A percentile compares a stretch with the other conserved stretches of the same genome.
Conservation (phyloP, 371 early-diverging fungal genomes). For the Actinomortierella wolfii region DNA sequence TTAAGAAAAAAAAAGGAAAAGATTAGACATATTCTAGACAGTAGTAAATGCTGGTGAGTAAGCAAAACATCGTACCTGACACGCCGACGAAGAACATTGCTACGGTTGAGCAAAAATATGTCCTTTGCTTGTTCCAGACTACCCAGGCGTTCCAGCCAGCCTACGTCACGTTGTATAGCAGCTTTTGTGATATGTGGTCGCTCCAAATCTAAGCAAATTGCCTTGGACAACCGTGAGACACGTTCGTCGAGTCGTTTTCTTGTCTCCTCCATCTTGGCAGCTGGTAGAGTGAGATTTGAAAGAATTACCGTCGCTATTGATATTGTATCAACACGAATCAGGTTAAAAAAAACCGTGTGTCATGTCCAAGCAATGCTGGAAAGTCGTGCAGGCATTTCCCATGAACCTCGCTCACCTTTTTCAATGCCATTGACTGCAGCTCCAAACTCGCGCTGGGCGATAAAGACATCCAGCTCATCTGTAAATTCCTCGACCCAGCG, state of each 20-base stretch:
- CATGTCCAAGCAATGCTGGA: too few species aligned
- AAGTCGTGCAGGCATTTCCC: not conserved
- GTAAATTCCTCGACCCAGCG: conserved; percentile 78
- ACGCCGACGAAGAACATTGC: conserved; percentile 78
- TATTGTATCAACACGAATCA: not conserved
- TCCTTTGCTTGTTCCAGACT: conserved; percentile 70
- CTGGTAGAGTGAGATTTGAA: conserved; percentile 48
- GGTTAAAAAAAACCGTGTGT: too few species aligned
- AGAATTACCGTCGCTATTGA: conserved; percentile 33
- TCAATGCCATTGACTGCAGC: conserved; percentile 75
- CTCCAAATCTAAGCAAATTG: conserved; percentile 76
- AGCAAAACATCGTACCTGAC: conserved; percentile 53
- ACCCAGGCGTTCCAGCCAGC: conserved; percentile 79
- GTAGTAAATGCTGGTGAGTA: not conserved
- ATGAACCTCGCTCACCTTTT: conserved; percentile 56
- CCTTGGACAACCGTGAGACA: conserved; percentile 63
- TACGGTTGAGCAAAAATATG: conserved; percentile 74
- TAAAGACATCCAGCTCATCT: conserved; percentile 86
- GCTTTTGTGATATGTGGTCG: conserved; percentile 79
- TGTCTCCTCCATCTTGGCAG: conserved; percentile 52
- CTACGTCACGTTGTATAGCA: conserved; percentile 80
- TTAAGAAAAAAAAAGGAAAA: not conserved
- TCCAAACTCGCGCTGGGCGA: conserved; percentile 88
- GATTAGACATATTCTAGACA: conserved; percentile 14
- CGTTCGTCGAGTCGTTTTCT: conserved; percentile 66